These are phyloP conservation scores for Aspergillus neotritici DNA, from an alignment of 2,329 filamentous ascomycete species.

Conservation along the genomic window DNA sequence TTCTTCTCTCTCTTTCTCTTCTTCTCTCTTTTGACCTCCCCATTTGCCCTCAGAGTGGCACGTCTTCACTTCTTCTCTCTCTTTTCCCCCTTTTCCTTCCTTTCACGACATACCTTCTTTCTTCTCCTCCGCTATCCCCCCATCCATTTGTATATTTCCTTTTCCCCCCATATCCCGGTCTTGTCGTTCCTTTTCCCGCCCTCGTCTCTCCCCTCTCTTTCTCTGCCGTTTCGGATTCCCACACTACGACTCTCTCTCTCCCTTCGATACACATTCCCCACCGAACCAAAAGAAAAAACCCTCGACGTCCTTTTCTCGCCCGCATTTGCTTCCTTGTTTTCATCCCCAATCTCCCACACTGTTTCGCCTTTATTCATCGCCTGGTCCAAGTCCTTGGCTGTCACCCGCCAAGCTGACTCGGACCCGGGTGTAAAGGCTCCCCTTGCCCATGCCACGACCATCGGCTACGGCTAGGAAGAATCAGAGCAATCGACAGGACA, in stretches of 20 bases:
- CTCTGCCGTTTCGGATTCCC: constrained; percentile 1
- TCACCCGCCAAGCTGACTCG: constrained; percentile 46
- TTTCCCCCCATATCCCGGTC: constrained; percentile 7
- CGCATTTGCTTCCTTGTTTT: constrained; percentile 14
- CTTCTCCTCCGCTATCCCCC: constrained; percentile 5
- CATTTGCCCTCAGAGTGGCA: background rate
- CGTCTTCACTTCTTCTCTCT: constrained; percentile 10
- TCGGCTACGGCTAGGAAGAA: constrained; percentile 48
- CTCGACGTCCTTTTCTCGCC: constrained; percentile 8
- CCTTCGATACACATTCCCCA: background rate
- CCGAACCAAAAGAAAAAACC: background rate
- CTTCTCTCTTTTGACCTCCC: too few relatives aligned
- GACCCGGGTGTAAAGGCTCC: constrained; percentile 36
- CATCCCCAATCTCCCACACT: background rate
- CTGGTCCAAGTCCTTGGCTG: constrained; percentile 44
- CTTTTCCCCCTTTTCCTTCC: constrained; percentile 8
- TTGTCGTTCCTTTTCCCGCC: constrained; percentile 16
- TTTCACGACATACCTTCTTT: constrained; percentile 13
- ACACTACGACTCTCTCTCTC: constrained; percentile 3
- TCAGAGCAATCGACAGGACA: constrained; percentile 74
- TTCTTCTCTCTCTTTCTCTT: constrained; percentile 9
- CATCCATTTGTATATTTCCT: constrained; percentile 11
- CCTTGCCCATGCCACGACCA: constrained; percentile 47
- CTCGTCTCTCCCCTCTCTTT: constrained; percentile 8
- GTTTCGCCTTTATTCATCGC: constrained; percentile 21